Conservation (phyloP, 805 yeast genomes). For the Candida quercuum region DNA sequence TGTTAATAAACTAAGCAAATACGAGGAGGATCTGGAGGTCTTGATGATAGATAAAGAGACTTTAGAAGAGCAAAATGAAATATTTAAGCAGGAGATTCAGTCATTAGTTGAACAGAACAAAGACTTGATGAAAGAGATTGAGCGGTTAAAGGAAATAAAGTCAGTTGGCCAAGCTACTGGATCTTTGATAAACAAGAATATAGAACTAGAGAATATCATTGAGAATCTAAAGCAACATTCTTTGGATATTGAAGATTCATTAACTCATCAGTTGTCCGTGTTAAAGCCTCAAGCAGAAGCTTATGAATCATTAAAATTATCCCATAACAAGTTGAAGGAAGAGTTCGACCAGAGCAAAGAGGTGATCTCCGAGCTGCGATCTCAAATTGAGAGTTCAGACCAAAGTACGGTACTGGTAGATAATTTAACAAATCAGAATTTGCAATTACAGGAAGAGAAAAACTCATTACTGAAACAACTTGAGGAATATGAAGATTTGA, state of each 20-base stretch:
- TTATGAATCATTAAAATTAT: background rate
- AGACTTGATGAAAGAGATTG: constrained; percentile 13
- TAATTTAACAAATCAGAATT: constrained; percentile 30
- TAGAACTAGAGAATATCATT: background rate
- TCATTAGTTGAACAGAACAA: constrained; percentile 6
- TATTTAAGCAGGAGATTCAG: constrained; percentile 21
- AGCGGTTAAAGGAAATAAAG: constrained; percentile 9
- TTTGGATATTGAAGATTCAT: background rate
- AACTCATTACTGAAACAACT: constrained; percentile 31
- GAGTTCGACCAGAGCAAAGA: constrained; percentile 7
- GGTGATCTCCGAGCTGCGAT: constrained; percentile 24
- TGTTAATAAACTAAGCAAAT: constrained; percentile 5
- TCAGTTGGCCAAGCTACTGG: background rate
- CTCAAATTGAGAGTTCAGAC: constrained; percentile 23
- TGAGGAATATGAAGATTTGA: constrained; percentile 43
- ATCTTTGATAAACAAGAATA: background rate
- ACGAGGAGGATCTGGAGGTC: constrained; percentile 28
- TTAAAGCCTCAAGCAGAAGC: constrained; percentile 1
- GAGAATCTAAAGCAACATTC: background rate
- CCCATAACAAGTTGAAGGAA: constrained; percentile 3
- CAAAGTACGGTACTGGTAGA: constrained; percentile 30
- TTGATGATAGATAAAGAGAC: constrained; percentile 41
- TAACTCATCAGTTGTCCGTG: background rate
- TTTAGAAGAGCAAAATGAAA: constrained; percentile 29
- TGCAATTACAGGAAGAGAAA: constrained; percentile 30